phyloP scores from a whole-genome alignment of 1,284 basidiomycete species.

The Schizophyllum commune region DNA sequence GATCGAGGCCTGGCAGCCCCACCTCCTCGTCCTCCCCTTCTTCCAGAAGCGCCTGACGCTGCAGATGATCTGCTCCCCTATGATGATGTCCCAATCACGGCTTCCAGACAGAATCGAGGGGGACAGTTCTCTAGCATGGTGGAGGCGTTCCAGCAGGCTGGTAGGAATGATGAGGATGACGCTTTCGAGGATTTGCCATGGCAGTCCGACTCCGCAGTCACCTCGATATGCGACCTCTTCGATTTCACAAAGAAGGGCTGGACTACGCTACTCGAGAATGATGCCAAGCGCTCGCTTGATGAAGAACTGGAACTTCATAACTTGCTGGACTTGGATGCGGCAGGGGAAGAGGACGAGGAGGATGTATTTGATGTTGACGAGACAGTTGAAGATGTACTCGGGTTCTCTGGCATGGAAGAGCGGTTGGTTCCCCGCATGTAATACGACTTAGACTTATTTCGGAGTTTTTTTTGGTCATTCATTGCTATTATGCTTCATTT shows the following conservation, averaged over 20 bases:
- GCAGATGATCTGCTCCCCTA: background rate
- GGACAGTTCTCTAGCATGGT: background rate
- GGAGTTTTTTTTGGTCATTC: too few relatives aligned
- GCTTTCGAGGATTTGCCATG: background rate
- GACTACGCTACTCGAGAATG: background rate
- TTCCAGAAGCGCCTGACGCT: background rate
- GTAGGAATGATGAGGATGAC: background rate
- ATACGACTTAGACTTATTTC: too few relatives aligned
- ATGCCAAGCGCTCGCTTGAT: background rate
- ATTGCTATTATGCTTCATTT: too few relatives aligned
- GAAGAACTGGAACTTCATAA: slow-evolving; percentile 9
- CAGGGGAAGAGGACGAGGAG: slow-evolving; percentile 1
- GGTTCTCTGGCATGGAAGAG: too few relatives aligned
- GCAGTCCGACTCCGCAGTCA: background rate
- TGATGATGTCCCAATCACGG: background rate
- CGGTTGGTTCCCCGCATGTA: too few relatives aligned
- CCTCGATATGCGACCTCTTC: slow-evolving; percentile 2
- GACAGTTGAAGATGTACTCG: background rate
- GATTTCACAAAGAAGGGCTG: background rate
- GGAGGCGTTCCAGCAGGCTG: background rate
- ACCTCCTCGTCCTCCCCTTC: background rate
- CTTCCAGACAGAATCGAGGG: background rate
- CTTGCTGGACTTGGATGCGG: slow-evolving; percentile 5
- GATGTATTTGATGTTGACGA: slow-evolving; percentile 3
- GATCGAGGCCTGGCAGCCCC: background rate